Evolutionary conservation across 148 eudicot species (phyloP), one percentile per base, ranked within the genome.

Genomic region (Rheum nobile): DNA sequence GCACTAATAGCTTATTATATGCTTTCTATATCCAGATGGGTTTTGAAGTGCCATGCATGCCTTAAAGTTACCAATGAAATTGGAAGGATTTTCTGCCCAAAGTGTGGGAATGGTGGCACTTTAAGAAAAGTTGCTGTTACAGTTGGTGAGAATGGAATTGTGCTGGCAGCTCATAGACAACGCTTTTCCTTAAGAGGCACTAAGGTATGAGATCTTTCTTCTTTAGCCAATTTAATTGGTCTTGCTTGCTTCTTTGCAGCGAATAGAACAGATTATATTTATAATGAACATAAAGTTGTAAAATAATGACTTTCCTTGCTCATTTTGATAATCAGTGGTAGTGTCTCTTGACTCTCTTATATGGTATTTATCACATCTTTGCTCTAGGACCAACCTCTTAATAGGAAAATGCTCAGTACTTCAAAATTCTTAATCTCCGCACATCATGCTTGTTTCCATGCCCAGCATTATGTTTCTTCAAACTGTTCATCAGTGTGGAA

Each of bases 31-130:
- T 29, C 44, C 81, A 95, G 98, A 87, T 95, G 98, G 98, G 88
- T 95, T 35, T 83, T 95, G 74, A 91, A 91, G 84, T 95, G 97
- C 76, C 97, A 95, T 79, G 98, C 98, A 71, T 95, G 98, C 83
- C 82, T 71, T 71, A 90, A 89, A 81, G 91, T 91, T 73, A 95
- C 97, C 24, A 83, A 90, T 50, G 98, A 91, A 75, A 84, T 84
- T 67, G 93, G 91, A 76, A 83, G 87, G 68, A 85, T 95, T 37
- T 95, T 95, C 79, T 95, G 98, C 71, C 97, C 98, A 17, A 84
- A 76, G 47, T 95, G 98, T 82, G 97, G 98, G 35, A 95, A 95
- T 80, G 98, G 98, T 21, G 98, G 98, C 76, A 94, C 98, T 73
- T 83, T 94, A 54, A 77, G 97, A 71, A 94, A 94, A 83, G 98